Evolutionary conservation across 148 eudicot genomes (phyloP).

Genomic region (Selenicereus undatus): DNA sequence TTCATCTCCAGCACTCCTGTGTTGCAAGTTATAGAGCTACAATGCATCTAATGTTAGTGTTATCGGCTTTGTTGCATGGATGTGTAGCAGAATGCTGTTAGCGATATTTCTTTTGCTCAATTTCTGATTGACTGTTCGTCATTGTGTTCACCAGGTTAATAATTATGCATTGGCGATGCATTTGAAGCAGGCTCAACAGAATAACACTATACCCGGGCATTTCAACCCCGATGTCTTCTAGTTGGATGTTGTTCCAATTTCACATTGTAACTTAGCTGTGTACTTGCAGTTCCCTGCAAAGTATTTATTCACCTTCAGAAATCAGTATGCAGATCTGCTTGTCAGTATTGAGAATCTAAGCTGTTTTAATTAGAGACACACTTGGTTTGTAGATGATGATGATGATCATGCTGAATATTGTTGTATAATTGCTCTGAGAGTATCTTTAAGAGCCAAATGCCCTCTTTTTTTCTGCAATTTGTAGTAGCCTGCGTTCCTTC

Average conservation of each 20-base stretch:
- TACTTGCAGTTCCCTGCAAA: neutral
- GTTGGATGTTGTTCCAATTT: neutral
- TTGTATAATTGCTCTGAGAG: neutral
- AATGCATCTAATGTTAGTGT: neutral
- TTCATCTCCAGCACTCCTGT: neutral
- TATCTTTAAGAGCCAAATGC: neutral
- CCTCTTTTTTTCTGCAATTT: too few species aligned
- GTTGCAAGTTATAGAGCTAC: neutral
- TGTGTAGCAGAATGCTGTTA: too few species aligned
- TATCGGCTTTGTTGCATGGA: neutral
- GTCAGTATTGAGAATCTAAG: neutral
- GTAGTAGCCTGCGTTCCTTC: too few species aligned
- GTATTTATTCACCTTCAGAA: neutral
- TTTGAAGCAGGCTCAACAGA: slow-evolving; percentile 71
- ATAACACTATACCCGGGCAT: slow-evolving; percentile 55
- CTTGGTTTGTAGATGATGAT: neutral
- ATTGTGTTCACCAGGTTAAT: slow-evolving; percentile 41
- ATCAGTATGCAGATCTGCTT: neutral
- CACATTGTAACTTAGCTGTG: slow-evolving; percentile 6
- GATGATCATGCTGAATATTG: neutral
- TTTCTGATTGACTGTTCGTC: neutral
- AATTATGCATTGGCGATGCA: slow-evolving; percentile 65
- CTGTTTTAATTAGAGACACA: neutral
- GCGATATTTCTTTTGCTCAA: neutral
- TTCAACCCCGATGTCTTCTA: slow-evolving; percentile 71